Base-by-base conservation (phyloP, 1,139 yeast genomes). In the Suhomyces anneliseae region DNA sequence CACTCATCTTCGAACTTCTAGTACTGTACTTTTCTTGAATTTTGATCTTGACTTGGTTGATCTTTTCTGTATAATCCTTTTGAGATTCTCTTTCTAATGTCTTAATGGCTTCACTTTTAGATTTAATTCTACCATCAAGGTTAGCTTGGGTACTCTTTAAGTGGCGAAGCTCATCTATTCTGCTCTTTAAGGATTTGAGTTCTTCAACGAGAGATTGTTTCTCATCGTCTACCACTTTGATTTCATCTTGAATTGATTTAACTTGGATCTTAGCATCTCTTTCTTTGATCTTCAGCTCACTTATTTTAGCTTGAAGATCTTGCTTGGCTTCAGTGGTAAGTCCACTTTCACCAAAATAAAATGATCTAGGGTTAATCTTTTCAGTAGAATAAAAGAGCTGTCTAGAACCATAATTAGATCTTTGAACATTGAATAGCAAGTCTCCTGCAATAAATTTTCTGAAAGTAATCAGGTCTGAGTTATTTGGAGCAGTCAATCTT, bases 371-470 rank as follows among this genome's bases (percentile, higher is more conserved):
- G 6, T 50, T 47, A 8, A 73, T 61, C 38, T 58, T 59, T 46
- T 74, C 79, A 0, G 78, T 49, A 65, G 70, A 49, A 58, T 73
- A 71, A 44, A 73, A 70, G 3, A 76, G 66, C 59, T 82, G 87
- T 46, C 65, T 72, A 3, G 71, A 63, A 15, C 90, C 90, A 63
- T 83, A 85, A 27, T 62, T 66, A 0, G 96, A 89, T 52, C 72
- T 70, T 11, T 65, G 68, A 15, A 86, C 67, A 11, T 69, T 70
- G 49, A 79, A 81, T 26, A 83, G 54, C 1, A 76, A 73, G 46
- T 78, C 79, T 1, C 87, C 89, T 31, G 85, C 81, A 40, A 85
- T 74, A 58, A 85, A 82, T 58, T 78, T 82, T 49, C 67, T 68
- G 54, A 87, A 78, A 1, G 75, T 66, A 2, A 79, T 62, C 19